Conservation (phyloP, 2,329 filamentous ascomycete species). For the Aspergillus novoparasiticus region DNA sequence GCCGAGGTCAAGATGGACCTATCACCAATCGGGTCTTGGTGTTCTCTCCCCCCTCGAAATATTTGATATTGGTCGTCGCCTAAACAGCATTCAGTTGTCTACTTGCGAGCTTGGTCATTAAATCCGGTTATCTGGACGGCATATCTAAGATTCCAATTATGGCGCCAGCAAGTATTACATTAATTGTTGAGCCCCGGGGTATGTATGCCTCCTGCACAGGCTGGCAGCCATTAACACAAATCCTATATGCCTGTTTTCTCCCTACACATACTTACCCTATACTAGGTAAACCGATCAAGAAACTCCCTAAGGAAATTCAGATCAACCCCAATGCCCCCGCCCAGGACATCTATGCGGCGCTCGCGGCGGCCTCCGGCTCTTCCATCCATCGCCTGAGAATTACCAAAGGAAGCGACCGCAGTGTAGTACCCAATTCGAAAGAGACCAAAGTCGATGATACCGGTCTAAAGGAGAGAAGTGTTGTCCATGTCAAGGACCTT, state of each 20-base stretch:
- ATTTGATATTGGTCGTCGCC: background rate
- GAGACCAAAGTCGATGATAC: constrained; percentile 56
- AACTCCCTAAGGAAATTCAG: constrained; percentile 59
- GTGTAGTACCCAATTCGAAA: constrained; percentile 56
- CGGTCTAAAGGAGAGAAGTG: constrained; percentile 61
- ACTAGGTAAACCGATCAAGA: constrained; percentile 61
- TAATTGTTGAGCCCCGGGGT: constrained; percentile 48
- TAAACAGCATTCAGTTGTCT: background rate
- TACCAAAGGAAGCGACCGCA: constrained; percentile 66
- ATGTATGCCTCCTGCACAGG: constrained; percentile 30
- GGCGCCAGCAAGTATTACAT: constrained; percentile 40
- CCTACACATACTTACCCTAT: constrained; percentile 13
- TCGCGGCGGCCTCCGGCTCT: constrained; percentile 57
- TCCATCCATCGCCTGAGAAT: constrained; percentile 64
- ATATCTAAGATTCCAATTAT: constrained; percentile 23
- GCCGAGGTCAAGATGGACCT: background rate
- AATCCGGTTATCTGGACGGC: background rate
- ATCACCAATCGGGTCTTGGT: background rate
- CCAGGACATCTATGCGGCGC: constrained; percentile 59
- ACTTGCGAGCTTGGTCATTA: background rate
- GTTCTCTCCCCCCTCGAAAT: background rate
- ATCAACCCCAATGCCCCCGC: constrained; percentile 55
- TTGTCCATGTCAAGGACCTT: constrained; percentile 87
- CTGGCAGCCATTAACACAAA: background rate
- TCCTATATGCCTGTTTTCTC: background rate